Percentiles rank a stretch among this genome's conserved stretches.
These are phyloP conservation scores for Epichloe scottii DNA, from an alignment of 2,329 filamentous ascomycete species.

Conservation along the genomic window DNA sequence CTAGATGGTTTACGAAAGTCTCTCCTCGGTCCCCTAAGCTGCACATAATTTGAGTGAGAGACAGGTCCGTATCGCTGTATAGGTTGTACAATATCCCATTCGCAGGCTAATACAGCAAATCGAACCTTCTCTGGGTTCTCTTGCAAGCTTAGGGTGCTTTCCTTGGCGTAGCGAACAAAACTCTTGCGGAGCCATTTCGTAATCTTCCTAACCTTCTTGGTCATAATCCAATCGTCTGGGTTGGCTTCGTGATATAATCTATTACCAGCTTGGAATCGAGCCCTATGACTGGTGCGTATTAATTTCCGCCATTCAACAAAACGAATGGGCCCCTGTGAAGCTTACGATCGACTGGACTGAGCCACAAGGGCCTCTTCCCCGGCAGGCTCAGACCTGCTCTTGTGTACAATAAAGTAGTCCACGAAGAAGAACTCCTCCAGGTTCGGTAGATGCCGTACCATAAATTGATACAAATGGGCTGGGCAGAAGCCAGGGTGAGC, in stretches of 20 bases:
- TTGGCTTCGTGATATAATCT: constrained; percentile 22
- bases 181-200: constrained; percentile 25
- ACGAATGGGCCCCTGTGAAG: neutral
- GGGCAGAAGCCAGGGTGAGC: constrained; percentile 20
- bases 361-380: neutral
- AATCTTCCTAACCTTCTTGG: constrained; percentile 22
- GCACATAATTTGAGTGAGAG: neutral
- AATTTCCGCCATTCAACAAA: no score
- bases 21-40: neutral
- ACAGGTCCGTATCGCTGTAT: neutral
- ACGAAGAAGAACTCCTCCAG: constrained; percentile 32
- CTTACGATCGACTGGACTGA: neutral
- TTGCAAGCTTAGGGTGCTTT: constrained; percentile 20
- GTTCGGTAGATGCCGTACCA: constrained; percentile 27
- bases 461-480: constrained; percentile 30
- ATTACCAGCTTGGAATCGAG: constrained; percentile 6
- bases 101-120: constrained; percentile 29
- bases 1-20: neutral
- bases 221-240: constrained; percentile 21
- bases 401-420: constrained; percentile 28
- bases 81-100: constrained; percentile 20
- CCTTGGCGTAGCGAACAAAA: constrained; percentile 25
- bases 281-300: neutral
- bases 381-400: constrained; percentile 3
- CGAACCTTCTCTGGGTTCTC: constrained; percentile 22